Conservation (phyloP, 805 yeast species). For the Candida bentonensis region DNA sequence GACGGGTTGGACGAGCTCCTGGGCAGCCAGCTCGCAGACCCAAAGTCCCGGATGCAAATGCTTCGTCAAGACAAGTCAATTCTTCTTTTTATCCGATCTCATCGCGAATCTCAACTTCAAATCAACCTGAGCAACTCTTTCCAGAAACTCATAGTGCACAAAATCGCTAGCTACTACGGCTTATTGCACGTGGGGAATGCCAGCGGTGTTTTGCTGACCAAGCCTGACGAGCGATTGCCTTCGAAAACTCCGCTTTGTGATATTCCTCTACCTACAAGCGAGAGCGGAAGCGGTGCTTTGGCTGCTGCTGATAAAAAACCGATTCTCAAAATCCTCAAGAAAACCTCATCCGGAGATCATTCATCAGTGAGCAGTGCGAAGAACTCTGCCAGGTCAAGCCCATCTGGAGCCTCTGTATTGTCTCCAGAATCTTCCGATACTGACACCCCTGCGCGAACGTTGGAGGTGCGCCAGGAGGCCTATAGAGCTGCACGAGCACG, state of each 20-base stretch:
- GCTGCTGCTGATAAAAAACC: no score
- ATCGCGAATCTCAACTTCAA: constrained; percentile 28
- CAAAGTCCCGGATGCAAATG: constrained; percentile 36
- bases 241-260: no score
- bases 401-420: no score
- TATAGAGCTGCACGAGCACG: neutral
- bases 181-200: constrained; percentile 35
- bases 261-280: no score
- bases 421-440: no score
- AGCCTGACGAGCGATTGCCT: no score
- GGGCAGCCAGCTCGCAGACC: constrained; percentile 27
- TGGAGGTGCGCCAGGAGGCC: neutral
- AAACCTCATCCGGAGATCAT: no score
- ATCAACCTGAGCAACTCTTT: constrained; percentile 52
- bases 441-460: neutral
- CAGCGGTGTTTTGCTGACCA: no score
- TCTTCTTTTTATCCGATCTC: constrained; percentile 30
- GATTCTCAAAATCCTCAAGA: no score
- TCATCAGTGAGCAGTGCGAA: no score
- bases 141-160: constrained; percentile 53
- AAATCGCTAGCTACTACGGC: constrained; percentile 51
- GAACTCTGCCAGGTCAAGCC: no score
- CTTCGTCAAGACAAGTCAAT: constrained; percentile 35
- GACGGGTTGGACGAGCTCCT: constrained; percentile 21
- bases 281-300: no score